These are phyloP conservation scores for Stygiomarasmius scandens DNA, from an alignment of 1,284 basidiomycete species.

Conservation along the genomic window DNA sequence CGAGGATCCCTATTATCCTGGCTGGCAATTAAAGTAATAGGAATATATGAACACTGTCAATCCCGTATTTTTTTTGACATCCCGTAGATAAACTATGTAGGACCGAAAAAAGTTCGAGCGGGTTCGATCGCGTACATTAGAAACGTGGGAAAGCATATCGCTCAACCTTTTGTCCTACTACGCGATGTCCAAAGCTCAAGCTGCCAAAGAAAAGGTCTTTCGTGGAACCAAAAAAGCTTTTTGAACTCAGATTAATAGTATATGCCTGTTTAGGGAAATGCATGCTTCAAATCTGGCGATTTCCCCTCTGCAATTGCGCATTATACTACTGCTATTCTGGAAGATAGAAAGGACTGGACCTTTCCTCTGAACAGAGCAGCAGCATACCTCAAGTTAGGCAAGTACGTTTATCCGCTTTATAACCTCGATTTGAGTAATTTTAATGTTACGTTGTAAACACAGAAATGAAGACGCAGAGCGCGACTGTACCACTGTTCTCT, in stretches of 20 bases:
- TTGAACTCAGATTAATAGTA: too few relatives aligned
- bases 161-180: background rate
- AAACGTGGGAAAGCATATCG: too few relatives aligned
- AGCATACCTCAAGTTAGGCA: constrained; percentile 83
- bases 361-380: constrained; percentile 80
- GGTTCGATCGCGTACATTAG: too few relatives aligned
- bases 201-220: constrained; percentile 33
- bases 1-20: constrained; percentile 53
- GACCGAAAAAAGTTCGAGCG: too few relatives aligned
- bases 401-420: constrained; percentile 55
- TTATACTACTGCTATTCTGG: constrained; percentile 73
- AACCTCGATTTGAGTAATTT: constrained; percentile 10
- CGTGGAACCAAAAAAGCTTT: too few relatives aligned
- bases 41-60: too few relatives aligned
- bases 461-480: constrained; percentile 74
- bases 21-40: constrained; percentile 32
- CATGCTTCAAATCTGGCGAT: constrained; percentile 47
- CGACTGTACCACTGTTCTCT: constrained; percentile 65
- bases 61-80: too few relatives aligned
- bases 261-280: too few relatives aligned
- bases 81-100: too few relatives aligned
- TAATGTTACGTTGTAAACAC: constrained; percentile 31
- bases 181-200: constrained; percentile 22
- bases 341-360: constrained; percentile 64
- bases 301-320: constrained; percentile 55